A percentile compares a stretch with the other conserved stretches of the same genome.
Evolutionary conservation across 2,329 filamentous ascomycete species (phyloP).

Genomic region (Aspergillus sp.): DNA sequence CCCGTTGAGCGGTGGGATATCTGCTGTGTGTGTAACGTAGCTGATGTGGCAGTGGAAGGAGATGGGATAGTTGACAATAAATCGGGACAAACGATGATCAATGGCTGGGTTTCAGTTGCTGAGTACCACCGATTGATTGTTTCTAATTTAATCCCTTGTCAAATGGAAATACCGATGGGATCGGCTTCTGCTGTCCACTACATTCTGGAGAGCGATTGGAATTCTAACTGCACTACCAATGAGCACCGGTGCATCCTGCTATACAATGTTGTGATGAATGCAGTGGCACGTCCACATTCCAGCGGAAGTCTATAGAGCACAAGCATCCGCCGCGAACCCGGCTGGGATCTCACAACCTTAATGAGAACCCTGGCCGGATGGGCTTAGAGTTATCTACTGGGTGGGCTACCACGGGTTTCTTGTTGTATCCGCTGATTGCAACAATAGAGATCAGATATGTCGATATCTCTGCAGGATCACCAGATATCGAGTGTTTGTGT

Average conservation of each 20-base stretch:
- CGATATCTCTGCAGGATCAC: too few species aligned
- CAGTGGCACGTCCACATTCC: background rate
- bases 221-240: background rate
- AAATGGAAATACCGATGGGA: background rate
- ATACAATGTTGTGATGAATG: background rate
- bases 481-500: background rate
- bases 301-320: constrained; percentile 1
- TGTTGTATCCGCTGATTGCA: too few species aligned
- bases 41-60: background rate
- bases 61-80: background rate
- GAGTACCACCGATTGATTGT: background rate
- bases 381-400: background rate
- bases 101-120: background rate
- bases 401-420: background rate
- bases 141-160: too few species aligned
- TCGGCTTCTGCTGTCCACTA: background rate
- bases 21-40: background rate
- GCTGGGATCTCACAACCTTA: background rate
- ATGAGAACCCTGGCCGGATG: background rate
- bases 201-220: background rate
- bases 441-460: too few species aligned
- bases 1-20: background rate
- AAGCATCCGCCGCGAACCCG: background rate
- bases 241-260: too few species aligned
- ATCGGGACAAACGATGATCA: background rate